Conservation (phyloP, 768 basidiomycete species). For the Sporobolomyces roseus region DNA sequence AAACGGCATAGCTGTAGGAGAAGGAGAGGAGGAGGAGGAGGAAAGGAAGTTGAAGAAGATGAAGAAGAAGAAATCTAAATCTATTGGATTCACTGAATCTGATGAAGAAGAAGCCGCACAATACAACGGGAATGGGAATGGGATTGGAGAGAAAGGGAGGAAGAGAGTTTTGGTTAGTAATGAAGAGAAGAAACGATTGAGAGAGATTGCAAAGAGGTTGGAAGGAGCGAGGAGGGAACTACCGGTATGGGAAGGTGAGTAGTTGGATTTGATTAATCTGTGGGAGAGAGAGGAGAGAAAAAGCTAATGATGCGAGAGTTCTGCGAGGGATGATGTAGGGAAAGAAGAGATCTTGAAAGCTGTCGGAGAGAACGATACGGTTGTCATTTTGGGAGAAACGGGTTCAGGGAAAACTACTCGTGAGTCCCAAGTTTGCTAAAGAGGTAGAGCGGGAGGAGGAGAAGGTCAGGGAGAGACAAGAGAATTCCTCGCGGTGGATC, state of each 20-base stretch:
- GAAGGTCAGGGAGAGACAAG: no score
- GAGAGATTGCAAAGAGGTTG: conserved; percentile 26
- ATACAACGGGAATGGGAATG: not conserved
- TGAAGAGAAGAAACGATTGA: conserved; percentile 17
- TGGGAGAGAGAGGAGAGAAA: not conserved
- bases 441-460: no score
- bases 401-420: conserved; percentile 98
- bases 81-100: conserved; percentile 8
- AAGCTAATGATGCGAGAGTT: not conserved
- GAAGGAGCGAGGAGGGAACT: conserved; percentile 52
- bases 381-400: conserved; percentile 89
- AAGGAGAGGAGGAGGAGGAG: not conserved
- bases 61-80: not conserved
- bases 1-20: no score
- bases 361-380: conserved; percentile 73
- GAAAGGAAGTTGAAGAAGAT: not conserved
- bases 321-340: conserved; percentile 54
- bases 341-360: conserved; percentile 69
- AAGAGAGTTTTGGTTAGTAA: not conserved
- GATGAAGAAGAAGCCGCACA: conserved; percentile 9
- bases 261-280: not conserved
- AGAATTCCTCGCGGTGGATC: no score
- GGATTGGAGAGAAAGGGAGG: not conserved
- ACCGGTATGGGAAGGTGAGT: conserved; percentile 72
- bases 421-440: conserved; percentile 53